Percentiles rank a stretch among this genome's conserved stretches.
These are phyloP conservation scores for Suillus variegatus DNA, from an alignment of 768 basidiomycete species.

Conservation along the genomic window DNA sequence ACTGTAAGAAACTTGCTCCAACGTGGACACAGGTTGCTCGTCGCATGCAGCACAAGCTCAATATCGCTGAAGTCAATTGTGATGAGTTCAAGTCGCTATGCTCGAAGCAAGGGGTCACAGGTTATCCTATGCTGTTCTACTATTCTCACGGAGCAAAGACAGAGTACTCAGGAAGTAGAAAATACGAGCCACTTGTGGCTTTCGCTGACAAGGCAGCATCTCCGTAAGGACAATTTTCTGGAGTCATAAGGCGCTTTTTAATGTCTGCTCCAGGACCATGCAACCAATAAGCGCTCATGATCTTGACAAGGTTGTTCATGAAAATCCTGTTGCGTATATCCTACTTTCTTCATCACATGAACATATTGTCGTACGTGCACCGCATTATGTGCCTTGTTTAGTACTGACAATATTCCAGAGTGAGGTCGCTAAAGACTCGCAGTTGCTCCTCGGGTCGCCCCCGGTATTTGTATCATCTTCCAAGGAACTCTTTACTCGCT, in stretches of 20 bases:
- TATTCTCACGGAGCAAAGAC: conserved; percentile 59
- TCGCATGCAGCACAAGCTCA: conserved; percentile 68
- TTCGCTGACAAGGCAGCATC: conserved; percentile 78
- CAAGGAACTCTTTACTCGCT: conserved; percentile 32
- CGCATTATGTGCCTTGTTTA: neutral
- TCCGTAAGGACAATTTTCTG: conserved; percentile 49
- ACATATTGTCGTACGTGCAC: conserved; percentile 32
- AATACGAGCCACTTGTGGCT: conserved; percentile 64
- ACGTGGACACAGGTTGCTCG: conserved; percentile 76
- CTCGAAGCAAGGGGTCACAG: conserved; percentile 60
- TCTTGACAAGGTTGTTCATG: conserved; percentile 42
- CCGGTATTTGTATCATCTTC: conserved; percentile 46
- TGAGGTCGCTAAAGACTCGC: conserved; percentile 55
- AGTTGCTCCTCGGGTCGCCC: conserved; percentile 50
- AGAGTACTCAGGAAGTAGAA: conserved; percentile 77
- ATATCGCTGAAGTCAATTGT: conserved; percentile 87
- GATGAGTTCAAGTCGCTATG: conserved; percentile 75
- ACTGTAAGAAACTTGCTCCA: conserved; percentile 93
- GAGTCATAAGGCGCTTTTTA: conserved; percentile 5
- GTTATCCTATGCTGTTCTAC: conserved; percentile 84
- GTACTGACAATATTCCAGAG: conserved; percentile 34
- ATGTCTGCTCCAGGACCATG: conserved; percentile 33
- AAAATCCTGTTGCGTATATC: conserved; percentile 59
- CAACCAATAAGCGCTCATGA: conserved; percentile 43
- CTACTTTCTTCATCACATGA: conserved; percentile 43